A percentile compares a stretch with the other conserved stretches of the same genome.
These are phyloP conservation scores for Pigoraptor vietnamica DNA, from an alignment of 78 protist genomes.

Conservation along the genomic window DNA sequence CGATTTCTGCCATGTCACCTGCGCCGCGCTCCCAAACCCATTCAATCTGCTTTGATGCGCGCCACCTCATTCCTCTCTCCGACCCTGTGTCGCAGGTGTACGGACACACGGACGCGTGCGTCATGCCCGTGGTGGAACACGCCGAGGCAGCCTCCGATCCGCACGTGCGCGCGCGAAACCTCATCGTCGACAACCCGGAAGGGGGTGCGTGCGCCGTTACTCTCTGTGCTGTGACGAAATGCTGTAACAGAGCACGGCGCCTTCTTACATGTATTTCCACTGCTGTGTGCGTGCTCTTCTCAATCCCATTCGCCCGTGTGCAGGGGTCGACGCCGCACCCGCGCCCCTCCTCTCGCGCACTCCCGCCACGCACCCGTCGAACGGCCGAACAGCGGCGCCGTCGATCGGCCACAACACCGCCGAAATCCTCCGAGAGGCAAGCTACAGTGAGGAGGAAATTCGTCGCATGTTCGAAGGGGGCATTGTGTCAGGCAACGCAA, in stretches of 20 bases:
- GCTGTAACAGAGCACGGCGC: not conserved
- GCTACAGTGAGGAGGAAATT: too few species aligned
- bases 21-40: too few species aligned
- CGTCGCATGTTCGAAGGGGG: too few species aligned
- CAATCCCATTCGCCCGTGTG: not conserved
- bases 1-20: too few species aligned
- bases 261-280: not conserved
- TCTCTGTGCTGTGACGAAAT: not conserved
- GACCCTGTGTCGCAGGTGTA: slow-evolving; percentile 28
- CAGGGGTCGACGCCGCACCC: not conserved
- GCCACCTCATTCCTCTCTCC: too few species aligned
- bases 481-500: too few species aligned
- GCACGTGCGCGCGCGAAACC: not conserved
- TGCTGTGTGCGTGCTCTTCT: not conserved
- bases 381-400: too few species aligned
- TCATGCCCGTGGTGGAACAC: slow-evolving; percentile 21
- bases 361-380: not conserved
- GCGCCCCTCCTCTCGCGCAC: not conserved
- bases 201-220: not conserved
- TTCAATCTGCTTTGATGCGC: too few species aligned
- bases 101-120: slow-evolving; percentile 60
- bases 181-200: not conserved
- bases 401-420: slow-evolving; percentile 3
- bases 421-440: not conserved
- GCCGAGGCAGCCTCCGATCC: not conserved